Percentiles rank a stretch among this genome's conserved stretches.
phyloP scores from a whole-genome alignment of 345 rosid genomes.

The Populus tremula region DNA sequence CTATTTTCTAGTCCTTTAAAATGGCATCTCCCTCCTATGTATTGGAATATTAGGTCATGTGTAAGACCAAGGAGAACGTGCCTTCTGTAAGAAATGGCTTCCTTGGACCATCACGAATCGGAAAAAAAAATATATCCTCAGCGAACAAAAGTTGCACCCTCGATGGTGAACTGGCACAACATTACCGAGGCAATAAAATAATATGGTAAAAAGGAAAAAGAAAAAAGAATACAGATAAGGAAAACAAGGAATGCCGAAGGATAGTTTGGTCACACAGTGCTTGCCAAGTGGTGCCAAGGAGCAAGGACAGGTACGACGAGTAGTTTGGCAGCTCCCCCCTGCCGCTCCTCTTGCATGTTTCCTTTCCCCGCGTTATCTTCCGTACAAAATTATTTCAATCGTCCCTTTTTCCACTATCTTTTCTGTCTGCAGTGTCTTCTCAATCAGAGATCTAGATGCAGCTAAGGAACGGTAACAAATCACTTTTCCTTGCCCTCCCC shows the following conservation, averaged over 20 bases:
- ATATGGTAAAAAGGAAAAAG: neutral
- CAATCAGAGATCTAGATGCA: neutral
- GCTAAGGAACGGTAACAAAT: conserved; percentile 21
- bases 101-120: no score
- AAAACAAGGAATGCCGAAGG: neutral
- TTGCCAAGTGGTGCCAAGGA: no score
- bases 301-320: no score
- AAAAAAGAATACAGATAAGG: neutral
- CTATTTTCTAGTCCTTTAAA: neutral
- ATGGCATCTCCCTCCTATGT: neutral
- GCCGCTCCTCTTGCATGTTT: neutral
- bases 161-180: no score
- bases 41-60: neutral
- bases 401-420: neutral
- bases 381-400: conserved; percentile 21
- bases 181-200: no score
- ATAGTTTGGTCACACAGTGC: conserved; percentile 7
- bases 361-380: neutral
- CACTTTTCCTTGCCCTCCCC: conserved; percentile 20
- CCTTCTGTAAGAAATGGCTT: conserved; percentile 9
- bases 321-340: no score
- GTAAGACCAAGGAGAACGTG: neutral
- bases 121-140: neutral
- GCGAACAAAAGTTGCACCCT: neutral
- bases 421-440: conserved; percentile 13